Conservation (phyloP, 2,329 filamentous ascomycete genomes). For the Emergomyces orientalis region DNA sequence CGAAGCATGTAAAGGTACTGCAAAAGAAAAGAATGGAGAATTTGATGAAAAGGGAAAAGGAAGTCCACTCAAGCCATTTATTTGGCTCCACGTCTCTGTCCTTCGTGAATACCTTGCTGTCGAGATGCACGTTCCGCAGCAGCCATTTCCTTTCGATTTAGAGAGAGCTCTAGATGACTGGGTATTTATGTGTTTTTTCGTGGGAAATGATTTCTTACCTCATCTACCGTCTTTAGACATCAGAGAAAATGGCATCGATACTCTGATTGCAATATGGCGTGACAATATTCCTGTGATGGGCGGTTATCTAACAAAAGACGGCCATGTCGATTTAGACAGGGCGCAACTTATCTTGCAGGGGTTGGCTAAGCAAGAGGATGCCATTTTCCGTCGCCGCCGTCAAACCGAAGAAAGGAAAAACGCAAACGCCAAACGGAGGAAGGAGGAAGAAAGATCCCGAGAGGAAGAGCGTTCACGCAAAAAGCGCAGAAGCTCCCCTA, state of each 20-base stretch:
- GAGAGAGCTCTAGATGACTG: conserved; percentile 94
- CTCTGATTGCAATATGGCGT: conserved; percentile 91
- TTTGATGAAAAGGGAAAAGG: conserved; percentile 71
- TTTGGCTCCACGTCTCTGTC: conserved; percentile 92
- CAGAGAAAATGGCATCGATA: conserved; percentile 93
- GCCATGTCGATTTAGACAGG: conserved; percentile 74
- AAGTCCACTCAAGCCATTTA: conserved; percentile 75
- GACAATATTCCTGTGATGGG: conserved; percentile 87
- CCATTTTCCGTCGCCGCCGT: conserved; percentile 81
- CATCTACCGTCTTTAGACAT: conserved; percentile 97
- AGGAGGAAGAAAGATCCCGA: conserved; percentile 55
- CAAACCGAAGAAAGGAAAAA: conserved; percentile 77
- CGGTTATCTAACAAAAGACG: conserved; percentile 92
- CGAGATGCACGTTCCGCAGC: conserved; percentile 72
- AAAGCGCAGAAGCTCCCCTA: conserved; percentile 38
- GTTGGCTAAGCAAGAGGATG: conserved; percentile 84
- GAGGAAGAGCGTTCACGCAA: conserved; percentile 38
- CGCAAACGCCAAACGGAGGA: conserved; percentile 68
- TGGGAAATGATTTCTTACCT: conserved; percentile 95
- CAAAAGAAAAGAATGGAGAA: conserved; percentile 68
- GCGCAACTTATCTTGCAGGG: conserved; percentile 83
- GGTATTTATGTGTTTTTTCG: conserved; percentile 99
- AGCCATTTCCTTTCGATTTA: conserved; percentile 83
- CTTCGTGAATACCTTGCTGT: conserved; percentile 86
- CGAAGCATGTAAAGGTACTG: conserved; percentile 69